Base-by-base conservation (phyloP, 2,329 filamentous ascomycete species). In the Exophiala mesophila region DNA sequence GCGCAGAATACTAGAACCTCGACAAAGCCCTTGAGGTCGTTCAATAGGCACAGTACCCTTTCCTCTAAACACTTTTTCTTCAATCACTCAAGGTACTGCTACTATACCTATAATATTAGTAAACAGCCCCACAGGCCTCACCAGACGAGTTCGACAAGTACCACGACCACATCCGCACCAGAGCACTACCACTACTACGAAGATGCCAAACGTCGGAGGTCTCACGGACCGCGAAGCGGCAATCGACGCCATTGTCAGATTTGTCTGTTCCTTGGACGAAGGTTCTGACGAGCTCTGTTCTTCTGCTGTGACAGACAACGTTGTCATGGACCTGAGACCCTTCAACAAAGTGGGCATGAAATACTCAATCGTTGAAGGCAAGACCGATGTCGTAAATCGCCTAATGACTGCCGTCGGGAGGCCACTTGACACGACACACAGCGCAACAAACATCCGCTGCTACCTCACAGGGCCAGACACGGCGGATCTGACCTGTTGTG, bases 201-300 rank as follows among this genome's bases (percentile, higher is more conserved):
- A 24, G 13, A 47, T 47, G 44, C 39, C 44, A 9, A 47, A 47
- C 30, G 34, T 29, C 19, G 44, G 44, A 42, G 44, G 44, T 16
- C 37, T 47, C 29, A 47, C 33, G 5, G 44, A 47, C 30, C 21
- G 44, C 23, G 44, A 47, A 32, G 44, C 44, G 7, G 44, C 44
- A 3, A 47, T 47, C 20, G 44, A 47, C 26, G 44, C 44, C 5
- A 17, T 47, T n/a, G 43, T 47, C 12, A 39, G 44, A 19, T 47
- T 47, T 24, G 44, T 43, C 3, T 28, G 26, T n/a, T 19, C 44
- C 9, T 39, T 47, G 9, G 44, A 47, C 39, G 39, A 47, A 8
- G 44, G 39, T 21, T 26, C 34, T 19, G 19, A 32, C 3, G 32
- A 47, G 24, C 39, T 47, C 9, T 47, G 19, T 16, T 39, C 39